phyloP scores from a whole-genome alignment of 805 yeast species.

The Wickerhamomyces bisporus region DNA sequence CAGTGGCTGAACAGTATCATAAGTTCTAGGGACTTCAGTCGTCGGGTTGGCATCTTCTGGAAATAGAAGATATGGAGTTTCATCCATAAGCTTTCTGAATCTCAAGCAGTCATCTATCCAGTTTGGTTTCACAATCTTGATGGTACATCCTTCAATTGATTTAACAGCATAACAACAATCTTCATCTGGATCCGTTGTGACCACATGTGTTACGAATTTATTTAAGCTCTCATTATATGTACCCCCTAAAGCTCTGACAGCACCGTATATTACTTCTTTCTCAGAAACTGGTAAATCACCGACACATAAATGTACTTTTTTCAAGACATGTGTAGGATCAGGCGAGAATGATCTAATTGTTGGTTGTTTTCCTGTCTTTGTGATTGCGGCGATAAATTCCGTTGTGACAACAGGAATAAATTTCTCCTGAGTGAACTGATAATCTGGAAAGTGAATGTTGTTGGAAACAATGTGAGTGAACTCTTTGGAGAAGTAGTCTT shows the following conservation, averaged over 20 bases:
- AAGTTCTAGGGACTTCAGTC: slow-evolving; percentile 1
- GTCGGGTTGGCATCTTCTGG: slow-evolving; percentile 5
- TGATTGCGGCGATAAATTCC: slow-evolving; percentile 53
- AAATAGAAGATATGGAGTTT: slow-evolving; percentile 38
- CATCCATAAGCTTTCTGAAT: slow-evolving; percentile 45
- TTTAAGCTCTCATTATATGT: slow-evolving; percentile 56
- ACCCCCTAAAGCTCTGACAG: slow-evolving; percentile 73
- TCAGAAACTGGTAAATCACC: slow-evolving; percentile 55
- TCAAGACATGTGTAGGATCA: slow-evolving; percentile 60
- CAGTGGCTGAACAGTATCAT: slow-evolving; percentile 10
- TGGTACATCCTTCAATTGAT: slow-evolving; percentile 33
- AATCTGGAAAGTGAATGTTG: slow-evolving; percentile 46
- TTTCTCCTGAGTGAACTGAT: slow-evolving; percentile 37
- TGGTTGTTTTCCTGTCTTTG: slow-evolving; percentile 33
- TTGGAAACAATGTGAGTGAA: slow-evolving; percentile 45
- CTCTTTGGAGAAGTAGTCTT: slow-evolving; percentile 11
- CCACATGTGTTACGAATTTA: slow-evolving; percentile 71
- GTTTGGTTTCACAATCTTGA: slow-evolving; percentile 64
- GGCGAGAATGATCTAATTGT: slow-evolving; percentile 65
- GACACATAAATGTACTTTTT: slow-evolving; percentile 54
- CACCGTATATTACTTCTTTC: slow-evolving; percentile 61
- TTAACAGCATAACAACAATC: slow-evolving; percentile 53
- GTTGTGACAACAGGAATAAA: slow-evolving; percentile 65
- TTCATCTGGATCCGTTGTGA: slow-evolving; percentile 54
- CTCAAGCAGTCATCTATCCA: slow-evolving; percentile 77